Conservation (phyloP, 331 rosid species). For the Malus hybrid region DNA sequence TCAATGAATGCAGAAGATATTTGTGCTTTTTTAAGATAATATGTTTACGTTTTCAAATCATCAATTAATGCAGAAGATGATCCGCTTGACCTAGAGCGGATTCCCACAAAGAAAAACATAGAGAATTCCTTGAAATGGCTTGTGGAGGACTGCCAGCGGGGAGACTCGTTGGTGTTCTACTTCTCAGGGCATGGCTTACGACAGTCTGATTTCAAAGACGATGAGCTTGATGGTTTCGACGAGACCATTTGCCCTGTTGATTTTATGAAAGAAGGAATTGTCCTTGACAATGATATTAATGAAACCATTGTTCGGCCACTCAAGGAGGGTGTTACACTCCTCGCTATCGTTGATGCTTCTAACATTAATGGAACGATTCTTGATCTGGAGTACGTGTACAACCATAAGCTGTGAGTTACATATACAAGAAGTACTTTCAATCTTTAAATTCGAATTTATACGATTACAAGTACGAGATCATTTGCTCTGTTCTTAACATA, state of each 20-base stretch:
- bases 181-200: conserved; percentile 87
- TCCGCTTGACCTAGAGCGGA: conserved; percentile 19
- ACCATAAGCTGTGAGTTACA: conserved; percentile 22
- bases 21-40: too few relatives aligned
- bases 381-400: conserved; percentile 46
- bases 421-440: too few relatives aligned
- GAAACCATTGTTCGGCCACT: conserved; percentile 73
- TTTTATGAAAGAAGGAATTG: conserved; percentile 61
- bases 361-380: conserved; percentile 79
- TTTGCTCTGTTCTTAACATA: too few relatives aligned
- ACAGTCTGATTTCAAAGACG: conserved; percentile 59
- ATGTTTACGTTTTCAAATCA: too few relatives aligned
- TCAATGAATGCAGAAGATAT: conserved; percentile 39
- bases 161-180: conserved; percentile 69
- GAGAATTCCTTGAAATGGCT: conserved; percentile 61
- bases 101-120: conserved; percentile 76
- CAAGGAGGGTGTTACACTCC: conserved; percentile 58
- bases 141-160: conserved; percentile 49
- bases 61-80: conserved; percentile 53
- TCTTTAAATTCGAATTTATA: too few relatives aligned
- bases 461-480: too few relatives aligned
- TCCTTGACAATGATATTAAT: conserved; percentile 60
- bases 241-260: conserved; percentile 77
- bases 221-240: conserved; percentile 66
- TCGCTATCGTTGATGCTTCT: conserved; percentile 79